phyloP scores from a whole-genome alignment of 331 rosid genomes.

The Pyrus hybrid region DNA sequence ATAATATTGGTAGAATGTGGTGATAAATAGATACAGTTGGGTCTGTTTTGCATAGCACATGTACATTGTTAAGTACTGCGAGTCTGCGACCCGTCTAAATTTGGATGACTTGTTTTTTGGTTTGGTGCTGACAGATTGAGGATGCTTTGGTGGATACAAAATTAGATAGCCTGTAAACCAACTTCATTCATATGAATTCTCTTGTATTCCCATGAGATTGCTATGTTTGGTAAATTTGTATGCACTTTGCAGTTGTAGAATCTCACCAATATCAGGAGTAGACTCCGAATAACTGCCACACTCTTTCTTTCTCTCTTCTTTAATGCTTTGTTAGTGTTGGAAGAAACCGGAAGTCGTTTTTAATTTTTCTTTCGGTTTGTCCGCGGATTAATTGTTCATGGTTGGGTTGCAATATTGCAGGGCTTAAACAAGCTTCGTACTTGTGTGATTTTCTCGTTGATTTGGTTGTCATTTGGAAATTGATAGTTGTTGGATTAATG shows the following conservation, averaged over 20 bases:
- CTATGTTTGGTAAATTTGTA: neutral
- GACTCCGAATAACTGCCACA: neutral
- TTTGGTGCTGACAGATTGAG: slow-evolving; percentile 58
- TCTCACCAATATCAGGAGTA: neutral
- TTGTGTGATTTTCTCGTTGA: too few relatives aligned
- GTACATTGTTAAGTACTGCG: slow-evolving; percentile 62
- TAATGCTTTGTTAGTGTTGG: neutral
- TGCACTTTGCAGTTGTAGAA: neutral
- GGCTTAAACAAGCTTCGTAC: neutral
- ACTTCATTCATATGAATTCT: slow-evolving; percentile 12
- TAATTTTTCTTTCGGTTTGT: too few relatives aligned
- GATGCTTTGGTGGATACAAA: slow-evolving; percentile 42
- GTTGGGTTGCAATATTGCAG: neutral
- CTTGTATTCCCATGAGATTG: neutral
- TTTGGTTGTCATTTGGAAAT: too few relatives aligned
- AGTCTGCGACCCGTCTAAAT: slow-evolving; percentile 29
- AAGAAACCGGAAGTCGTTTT: neutral
- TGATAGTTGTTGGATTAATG: too few relatives aligned
- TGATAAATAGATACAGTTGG: slow-evolving; percentile 20
- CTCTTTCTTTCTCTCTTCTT: neutral
- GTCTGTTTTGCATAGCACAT: slow-evolving; percentile 30
- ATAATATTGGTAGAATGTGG: slow-evolving; percentile 54
- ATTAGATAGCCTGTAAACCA: slow-evolving; percentile 39
- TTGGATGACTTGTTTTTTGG: slow-evolving; percentile 18
- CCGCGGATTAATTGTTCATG: neutral